Base-by-base conservation (phyloP, 2,329 filamentous ascomycete species). In the Colletotrichum sp. region DNA sequence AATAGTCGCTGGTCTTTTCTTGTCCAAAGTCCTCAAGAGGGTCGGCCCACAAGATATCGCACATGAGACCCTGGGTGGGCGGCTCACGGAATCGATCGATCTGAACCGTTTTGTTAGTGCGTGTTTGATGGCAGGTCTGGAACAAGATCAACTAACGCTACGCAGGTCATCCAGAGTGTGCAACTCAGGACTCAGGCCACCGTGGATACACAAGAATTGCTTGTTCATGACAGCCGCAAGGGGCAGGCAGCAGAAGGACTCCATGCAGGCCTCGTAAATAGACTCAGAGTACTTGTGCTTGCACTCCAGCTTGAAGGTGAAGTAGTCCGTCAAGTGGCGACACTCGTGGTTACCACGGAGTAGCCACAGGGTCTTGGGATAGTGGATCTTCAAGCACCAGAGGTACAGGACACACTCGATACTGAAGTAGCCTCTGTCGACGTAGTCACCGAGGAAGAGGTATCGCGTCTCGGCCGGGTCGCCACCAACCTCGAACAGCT, bases 141-240 rank as follows among this genome's bases (percentile, higher is more conserved):
- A 34, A 24, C 30, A 34, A 32, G 34, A 32, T 62, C 62, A 63
- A 62, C 68, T 39, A 87, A 97, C 95, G 83, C 90, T 94, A 89
- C 96, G 96, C 80, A 99, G 87, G 82, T 99, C 97, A 80, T 99
- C 97, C 70, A 99, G 90, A 6, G 96, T 98, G 85, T 99, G 96
- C 78, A 99, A 88, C 86, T 99, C 97, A 8, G 97, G 97, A 85
- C 96, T 98, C 80, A 99, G 89, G 78, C 97, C 97, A 82, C 97
- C 97, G 84, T 99, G 97, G 81, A 99, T 99, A 85, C 97, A 99
- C 80, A 99, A 89, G 86, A 99, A 99, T 86, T 99, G 97, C 90
- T 99, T 99, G 92, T 99, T 99, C 97, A 99, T 99, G 80, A 99
- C 93, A 32, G 97, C 97, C 73, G 97, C 97, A 80, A 99, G 89